Evolutionary conservation across 2,329 filamentous ascomycete species (phyloP), one percentile per base, ranked within the genome.

Genomic region (Torrubiella hemipterigena): DNA sequence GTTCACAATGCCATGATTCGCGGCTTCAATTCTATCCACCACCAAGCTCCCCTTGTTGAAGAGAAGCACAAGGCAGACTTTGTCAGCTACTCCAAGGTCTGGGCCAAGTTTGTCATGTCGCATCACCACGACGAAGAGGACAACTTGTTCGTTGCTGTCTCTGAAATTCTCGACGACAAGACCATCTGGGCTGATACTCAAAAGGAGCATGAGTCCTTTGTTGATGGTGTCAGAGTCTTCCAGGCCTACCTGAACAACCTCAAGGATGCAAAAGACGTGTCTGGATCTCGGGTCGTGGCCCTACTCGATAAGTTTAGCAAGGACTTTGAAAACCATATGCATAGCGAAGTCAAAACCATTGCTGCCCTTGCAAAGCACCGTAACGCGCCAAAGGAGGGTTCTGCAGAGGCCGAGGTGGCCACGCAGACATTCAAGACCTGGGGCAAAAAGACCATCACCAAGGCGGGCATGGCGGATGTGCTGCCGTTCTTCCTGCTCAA

Each of bases 401-500:
- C 63, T 1, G 50, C 57, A 5, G 57, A 63, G 36, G 61, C 60
- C 6, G 56, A 55, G 5, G 51, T 51, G 2, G 70, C 72, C 1
- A 47, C 56, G 3, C 46, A 57, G 6, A 61, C 64, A 2, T 76
- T 77, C 55, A 71, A 71, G 55, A 50, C 58, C 3, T 77, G 71
- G 71, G 72, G 72, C 36, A 75, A 76, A 59, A 67, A 59, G 47
- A 76, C 71, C 3, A 67, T 77, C n/a, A 68, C 59, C 29, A 75
- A 75, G 52, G 71, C 69, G 1, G 69, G 70, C 17, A 58, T 64
- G 22, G 56, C 63, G 13, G 72, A 77, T 36, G 73, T 73, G 0
- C 65, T 79, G 12, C 73, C 73, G 2, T 77, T 80, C 43, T 77
- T 79, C 55, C 46, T 79, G 34, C 50, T 77, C 40, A 79, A 79